phyloP scores from a whole-genome alignment of 164 flowering plant genomes.

The Magnolia changhungtana region DNA sequence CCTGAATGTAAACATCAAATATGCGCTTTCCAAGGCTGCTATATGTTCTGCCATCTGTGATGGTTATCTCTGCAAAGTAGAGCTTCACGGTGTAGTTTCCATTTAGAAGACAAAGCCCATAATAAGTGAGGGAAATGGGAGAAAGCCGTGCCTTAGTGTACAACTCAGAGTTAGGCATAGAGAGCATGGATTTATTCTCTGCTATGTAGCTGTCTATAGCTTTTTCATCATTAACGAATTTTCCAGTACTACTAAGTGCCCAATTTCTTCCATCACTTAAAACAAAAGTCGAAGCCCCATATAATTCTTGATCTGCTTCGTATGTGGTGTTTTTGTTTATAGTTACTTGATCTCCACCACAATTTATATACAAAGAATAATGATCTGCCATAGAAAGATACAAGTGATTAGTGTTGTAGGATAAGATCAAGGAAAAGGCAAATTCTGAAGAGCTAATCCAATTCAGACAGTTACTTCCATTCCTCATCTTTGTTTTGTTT shows the following conservation, averaged over 20 bases:
- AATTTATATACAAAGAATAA: constrained; percentile 57
- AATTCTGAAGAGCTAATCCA: too few species aligned
- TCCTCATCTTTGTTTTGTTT: too few species aligned
- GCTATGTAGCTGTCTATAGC: constrained; percentile 22
- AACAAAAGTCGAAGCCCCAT: constrained; percentile 44
- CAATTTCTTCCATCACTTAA: constrained; percentile 30
- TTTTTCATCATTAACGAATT: constrained; percentile 56
- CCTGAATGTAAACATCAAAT: constrained; percentile 72
- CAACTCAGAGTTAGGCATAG: constrained; percentile 33
- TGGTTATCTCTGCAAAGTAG: constrained; percentile 65
- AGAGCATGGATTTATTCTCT: constrained; percentile 17
- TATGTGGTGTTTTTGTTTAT: constrained; percentile 27
- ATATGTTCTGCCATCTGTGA: constrained; percentile 47
- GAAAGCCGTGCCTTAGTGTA: constrained; percentile 59
- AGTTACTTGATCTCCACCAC: constrained; percentile 59
- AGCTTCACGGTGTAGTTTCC: constrained; percentile 60
- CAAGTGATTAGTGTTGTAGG: neutral
- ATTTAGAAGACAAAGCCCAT: constrained; percentile 45
- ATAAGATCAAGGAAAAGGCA: too few species aligned
- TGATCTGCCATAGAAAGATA: constrained; percentile 32
- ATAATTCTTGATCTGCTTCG: constrained; percentile 47
- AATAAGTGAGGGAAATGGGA: constrained; percentile 63
- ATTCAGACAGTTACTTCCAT: too few species aligned
- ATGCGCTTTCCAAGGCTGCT: constrained; percentile 61
- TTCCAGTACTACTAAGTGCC: constrained; percentile 77